These are phyloP conservation scores for Pisolithus thermaeus DNA, from an alignment of 1,284 basidiomycete genomes.

Conservation along the genomic window DNA sequence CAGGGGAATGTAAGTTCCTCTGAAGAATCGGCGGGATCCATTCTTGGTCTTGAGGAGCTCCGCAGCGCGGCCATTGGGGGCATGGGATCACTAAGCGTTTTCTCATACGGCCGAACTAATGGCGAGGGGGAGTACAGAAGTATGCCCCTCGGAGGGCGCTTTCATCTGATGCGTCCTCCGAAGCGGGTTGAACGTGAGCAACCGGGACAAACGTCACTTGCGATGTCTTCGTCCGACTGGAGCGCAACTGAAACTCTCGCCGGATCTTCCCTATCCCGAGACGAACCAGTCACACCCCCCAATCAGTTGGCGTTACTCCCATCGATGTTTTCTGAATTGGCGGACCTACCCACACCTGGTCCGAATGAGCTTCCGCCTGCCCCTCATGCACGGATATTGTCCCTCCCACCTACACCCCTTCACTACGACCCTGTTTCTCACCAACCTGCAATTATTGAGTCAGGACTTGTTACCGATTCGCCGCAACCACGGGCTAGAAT, in stretches of 20 bases:
- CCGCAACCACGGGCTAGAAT: constrained; percentile 1
- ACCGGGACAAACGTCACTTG: not conserved
- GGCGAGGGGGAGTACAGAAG: constrained; percentile 27
- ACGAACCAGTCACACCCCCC: constrained; percentile 24
- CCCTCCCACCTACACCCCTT: constrained; percentile 29
- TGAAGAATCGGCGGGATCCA: constrained; percentile 20
- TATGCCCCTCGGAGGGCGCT: constrained; percentile 74
- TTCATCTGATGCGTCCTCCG: constrained; percentile 74
- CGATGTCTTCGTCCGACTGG: constrained; percentile 4
- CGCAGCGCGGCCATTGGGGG: constrained; percentile 53
- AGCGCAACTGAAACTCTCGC: constrained; percentile 4
- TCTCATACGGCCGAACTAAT: constrained; percentile 3
- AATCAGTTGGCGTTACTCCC: constrained; percentile 16
- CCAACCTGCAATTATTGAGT: constrained; percentile 11
- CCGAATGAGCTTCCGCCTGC: constrained; percentile 46
- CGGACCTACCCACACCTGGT: constrained; percentile 50
- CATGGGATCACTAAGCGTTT: constrained; percentile 15
- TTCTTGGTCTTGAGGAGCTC: constrained; percentile 64
- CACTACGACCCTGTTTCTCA: constrained; percentile 14
- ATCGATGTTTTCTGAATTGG: constrained; percentile 27
- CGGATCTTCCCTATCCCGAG: constrained; percentile 4
- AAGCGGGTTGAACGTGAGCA: constrained; percentile 30
- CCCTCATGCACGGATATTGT: constrained; percentile 29
- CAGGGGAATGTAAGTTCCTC: constrained; percentile 26
- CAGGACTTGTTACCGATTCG: constrained; percentile 15